These are phyloP conservation scores for Aspergillus hiratsukae DNA, from an alignment of 2,329 filamentous ascomycete species.

Conservation along the genomic window DNA sequence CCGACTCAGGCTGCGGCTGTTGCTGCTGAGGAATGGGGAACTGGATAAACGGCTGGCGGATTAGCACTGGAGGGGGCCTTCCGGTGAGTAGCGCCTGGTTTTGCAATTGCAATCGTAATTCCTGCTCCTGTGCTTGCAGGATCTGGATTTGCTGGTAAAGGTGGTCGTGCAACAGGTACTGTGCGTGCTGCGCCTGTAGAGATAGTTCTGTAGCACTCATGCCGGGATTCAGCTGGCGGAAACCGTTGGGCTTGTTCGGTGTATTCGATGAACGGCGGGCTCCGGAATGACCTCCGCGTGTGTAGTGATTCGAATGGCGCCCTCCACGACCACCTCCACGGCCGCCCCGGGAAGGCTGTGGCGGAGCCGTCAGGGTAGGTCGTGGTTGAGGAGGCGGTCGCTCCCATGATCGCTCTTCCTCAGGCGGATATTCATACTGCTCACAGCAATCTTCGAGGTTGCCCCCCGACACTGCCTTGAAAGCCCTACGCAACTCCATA, in stretches of 20 bases:
- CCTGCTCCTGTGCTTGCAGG: conserved; percentile 48
- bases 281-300: conserved; percentile 44
- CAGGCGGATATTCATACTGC: conserved; percentile 80
- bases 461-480: conserved; percentile 71
- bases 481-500: conserved; percentile 81
- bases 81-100: conserved; percentile 42
- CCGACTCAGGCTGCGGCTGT: conserved; percentile 14
- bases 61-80: conserved; percentile 35
- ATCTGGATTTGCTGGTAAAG: conserved; percentile 48
- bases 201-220: conserved; percentile 37
- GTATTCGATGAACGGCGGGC: conserved; percentile 56
- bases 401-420: conserved; percentile 61
- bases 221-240: conserved; percentile 34
- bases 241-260: conserved; percentile 40
- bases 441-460: conserved; percentile 82
- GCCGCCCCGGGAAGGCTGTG: conserved; percentile 43
- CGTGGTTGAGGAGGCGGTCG: conserved; percentile 54
- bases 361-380: conserved; percentile 46
- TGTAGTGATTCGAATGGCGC: conserved; percentile 45
- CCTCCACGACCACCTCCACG: conserved; percentile 48
- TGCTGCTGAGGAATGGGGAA: conserved; percentile 38
- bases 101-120: conserved; percentile 44
- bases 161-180: conserved; percentile 46
- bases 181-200: conserved; percentile 44
- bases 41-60: conserved; percentile 40